A percentile compares a stretch with the other conserved stretches of the same genome.
Conservation (phyloP, 805 yeast genomes). For the Zygosaccharomyces siamensis region DNA sequence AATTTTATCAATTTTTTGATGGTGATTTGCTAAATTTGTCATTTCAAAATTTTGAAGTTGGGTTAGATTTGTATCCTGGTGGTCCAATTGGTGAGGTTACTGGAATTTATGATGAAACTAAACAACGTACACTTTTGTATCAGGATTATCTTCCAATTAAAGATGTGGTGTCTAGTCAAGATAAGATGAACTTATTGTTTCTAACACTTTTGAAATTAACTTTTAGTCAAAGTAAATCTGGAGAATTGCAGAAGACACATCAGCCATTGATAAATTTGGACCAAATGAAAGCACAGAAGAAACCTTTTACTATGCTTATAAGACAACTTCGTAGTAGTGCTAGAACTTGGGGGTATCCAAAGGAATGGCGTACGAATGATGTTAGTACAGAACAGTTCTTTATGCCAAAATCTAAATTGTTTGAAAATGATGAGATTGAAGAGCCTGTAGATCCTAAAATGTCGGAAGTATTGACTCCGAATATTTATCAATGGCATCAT, state of each 20-base stretch:
- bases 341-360: constrained; percentile 30
- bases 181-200: constrained; percentile 28
- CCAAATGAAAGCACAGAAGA: constrained; percentile 18
- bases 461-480: constrained; percentile 21
- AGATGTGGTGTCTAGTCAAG: constrained; percentile 23
- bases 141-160: constrained; percentile 18
- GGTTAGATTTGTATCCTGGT: constrained; percentile 25
- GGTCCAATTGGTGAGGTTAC: constrained; percentile 15
- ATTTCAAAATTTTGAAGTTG: constrained; percentile 32
- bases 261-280: constrained; percentile 18
- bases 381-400: constrained; percentile 9
- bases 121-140: constrained; percentile 8
- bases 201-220: constrained; percentile 24
- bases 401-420: constrained; percentile 14
- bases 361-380: constrained; percentile 23
- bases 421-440: constrained; percentile 17
- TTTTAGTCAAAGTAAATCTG: constrained; percentile 17
- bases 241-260: constrained; percentile 13
- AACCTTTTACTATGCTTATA: constrained; percentile 22
- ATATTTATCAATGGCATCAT: constrained; percentile 18
- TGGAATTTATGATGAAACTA: constrained; percentile 12
- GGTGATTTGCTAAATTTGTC: constrained; percentile 23
- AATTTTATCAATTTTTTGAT: constrained; percentile 25
- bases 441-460: constrained; percentile 20
- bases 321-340: constrained; percentile 21